phyloP scores from a whole-genome alignment of 2,329 filamentous ascomycete genomes.

The Botryosphaeria dothidea region DNA sequence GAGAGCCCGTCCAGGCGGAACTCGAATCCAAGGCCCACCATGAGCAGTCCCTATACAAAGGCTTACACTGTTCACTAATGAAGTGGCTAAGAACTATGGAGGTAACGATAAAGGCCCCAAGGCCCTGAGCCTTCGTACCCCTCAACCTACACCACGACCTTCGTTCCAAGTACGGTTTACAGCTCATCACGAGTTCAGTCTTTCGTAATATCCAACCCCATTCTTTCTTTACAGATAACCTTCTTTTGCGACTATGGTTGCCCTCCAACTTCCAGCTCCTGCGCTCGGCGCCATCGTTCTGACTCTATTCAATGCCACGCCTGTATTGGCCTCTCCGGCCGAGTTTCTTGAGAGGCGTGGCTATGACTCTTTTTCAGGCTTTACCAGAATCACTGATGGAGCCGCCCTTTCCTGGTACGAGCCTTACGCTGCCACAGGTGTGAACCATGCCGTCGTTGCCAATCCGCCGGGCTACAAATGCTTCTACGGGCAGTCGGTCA shows the following conservation, averaged over 20 bases:
- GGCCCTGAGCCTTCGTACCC: no score
- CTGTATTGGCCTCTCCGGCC: not conserved
- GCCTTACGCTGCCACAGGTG: not conserved
- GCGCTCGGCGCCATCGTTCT: not conserved
- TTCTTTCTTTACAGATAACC: no score
- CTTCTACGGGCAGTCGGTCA: not conserved
- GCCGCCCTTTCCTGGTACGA: not conserved
- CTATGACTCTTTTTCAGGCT: not conserved
- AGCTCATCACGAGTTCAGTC: no score
- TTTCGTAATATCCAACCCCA: no score
- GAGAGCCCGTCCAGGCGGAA: no score
- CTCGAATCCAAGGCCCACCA: no score
- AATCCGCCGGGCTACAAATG: not conserved
- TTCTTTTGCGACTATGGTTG: not conserved
- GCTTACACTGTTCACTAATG: no score
- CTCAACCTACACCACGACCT: no score
- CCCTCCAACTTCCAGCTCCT: not conserved
- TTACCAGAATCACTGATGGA: not conserved
- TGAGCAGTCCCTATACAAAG: no score
- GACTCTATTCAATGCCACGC: not conserved
- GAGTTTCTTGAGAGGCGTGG: not conserved
- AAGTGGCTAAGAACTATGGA: no score
- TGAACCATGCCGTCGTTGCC: not conserved
- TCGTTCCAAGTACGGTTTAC: no score
- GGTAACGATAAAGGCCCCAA: no score